These are phyloP conservation scores for Leccinum boreale DNA, from an alignment of 768 basidiomycete genomes.

Conservation along the genomic window DNA sequence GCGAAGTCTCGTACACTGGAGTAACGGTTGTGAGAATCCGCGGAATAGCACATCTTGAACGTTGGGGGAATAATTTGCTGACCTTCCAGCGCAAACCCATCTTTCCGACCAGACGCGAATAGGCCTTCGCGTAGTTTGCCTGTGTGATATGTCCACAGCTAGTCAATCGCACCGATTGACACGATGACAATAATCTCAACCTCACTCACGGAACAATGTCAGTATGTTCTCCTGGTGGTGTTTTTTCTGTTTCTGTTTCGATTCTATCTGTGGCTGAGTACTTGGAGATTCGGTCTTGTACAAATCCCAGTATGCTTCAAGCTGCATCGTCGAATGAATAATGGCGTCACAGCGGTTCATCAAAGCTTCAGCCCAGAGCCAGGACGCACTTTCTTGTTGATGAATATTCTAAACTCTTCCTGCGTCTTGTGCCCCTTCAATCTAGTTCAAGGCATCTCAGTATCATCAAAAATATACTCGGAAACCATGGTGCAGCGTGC, in stretches of 20 bases:
- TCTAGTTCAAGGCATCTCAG: constrained; percentile 38
- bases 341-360: background rate
- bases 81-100: constrained; percentile 71
- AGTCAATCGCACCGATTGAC: background rate
- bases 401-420: constrained; percentile 63
- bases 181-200: background rate
- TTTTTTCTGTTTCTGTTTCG: constrained; percentile 34
- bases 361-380: background rate
- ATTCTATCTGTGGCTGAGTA: constrained; percentile 4
- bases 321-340: constrained; percentile 30
- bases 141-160: constrained; percentile 24
- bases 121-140: constrained; percentile 79
- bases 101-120: constrained; percentile 54
- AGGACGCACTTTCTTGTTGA: constrained; percentile 59
- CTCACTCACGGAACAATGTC: constrained; percentile 64
- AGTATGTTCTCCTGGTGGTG: constrained; percentile 67
- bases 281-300: constrained; percentile 27
- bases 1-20: constrained; percentile 70
- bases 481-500: constrained; percentile 21
- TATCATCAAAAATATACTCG: constrained; percentile 26
- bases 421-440: constrained; percentile 58
- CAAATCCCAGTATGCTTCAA: constrained; percentile 45
- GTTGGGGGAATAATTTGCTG: constrained; percentile 7
- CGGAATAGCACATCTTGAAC: background rate
- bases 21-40: background rate